These are phyloP conservation scores for Scutellaria minor DNA, from an alignment of 257 asterid species.

Conservation along the genomic window DNA sequence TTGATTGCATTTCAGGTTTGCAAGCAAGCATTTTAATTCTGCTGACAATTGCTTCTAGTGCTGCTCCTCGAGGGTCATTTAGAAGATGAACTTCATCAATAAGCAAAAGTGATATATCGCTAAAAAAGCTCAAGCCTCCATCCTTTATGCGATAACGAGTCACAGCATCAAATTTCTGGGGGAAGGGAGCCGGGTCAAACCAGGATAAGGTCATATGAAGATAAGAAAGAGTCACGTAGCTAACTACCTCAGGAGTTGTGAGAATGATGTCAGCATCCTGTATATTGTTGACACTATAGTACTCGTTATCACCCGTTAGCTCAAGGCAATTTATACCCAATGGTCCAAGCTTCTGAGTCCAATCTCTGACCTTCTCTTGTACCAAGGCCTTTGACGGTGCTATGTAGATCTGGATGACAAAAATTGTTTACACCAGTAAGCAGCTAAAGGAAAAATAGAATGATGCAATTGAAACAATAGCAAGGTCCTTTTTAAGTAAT, in stretches of 20 bases:
- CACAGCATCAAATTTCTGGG: conserved; percentile 92
- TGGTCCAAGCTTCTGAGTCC: conserved; percentile 84
- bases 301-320: conserved; percentile 92
- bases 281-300: conserved; percentile 62
- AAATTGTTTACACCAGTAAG: conserved; percentile 30
- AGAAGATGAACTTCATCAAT: conserved; percentile 98
- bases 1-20: conserved; percentile 80
- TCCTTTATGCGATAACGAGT: conserved; percentile 86
- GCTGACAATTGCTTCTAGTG: conserved; percentile 92
- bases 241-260: conserved; percentile 94
- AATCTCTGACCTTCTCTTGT: conserved; percentile 89
- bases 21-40: conserved; percentile 87
- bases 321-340: conserved; percentile 86
- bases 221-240: conserved; percentile 22
- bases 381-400: conserved; percentile 99
- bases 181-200: conserved; percentile 35
- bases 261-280: conserved; percentile 95
- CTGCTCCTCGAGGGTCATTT: conserved; percentile 98
- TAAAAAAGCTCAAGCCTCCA: conserved; percentile 94
- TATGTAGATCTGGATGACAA: conserved; percentile 67
- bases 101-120: conserved; percentile 90
- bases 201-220: conserved; percentile 32
- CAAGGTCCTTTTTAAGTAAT: conserved; percentile 5
- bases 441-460: conserved; percentile 21
- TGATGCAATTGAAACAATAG: conserved; percentile 23